phyloP scores from a whole-genome alignment of 352 stramenopile species.

The Pythium dissimile region DNA sequence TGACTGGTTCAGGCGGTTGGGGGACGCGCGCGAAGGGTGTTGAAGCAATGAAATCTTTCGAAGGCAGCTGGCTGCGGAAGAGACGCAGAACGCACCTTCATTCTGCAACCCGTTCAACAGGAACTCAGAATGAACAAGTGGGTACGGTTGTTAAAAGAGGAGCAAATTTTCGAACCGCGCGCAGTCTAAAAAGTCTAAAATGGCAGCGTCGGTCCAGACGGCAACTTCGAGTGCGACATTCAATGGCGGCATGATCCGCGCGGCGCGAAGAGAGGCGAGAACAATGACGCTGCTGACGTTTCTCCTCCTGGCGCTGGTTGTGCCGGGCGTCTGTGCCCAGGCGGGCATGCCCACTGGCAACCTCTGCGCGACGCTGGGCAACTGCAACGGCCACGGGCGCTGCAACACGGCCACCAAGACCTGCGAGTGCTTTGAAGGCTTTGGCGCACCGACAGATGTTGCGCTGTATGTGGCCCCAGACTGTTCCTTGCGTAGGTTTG shows the following conservation, averaged over 20 bases:
- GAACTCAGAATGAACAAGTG: background rate
- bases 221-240: too few species aligned
- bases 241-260: too few species aligned
- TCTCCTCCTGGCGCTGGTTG: background rate
- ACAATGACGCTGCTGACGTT: background rate
- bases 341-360: slow-evolving; percentile 54
- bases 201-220: too few species aligned
- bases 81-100: slow-evolving; percentile 7
- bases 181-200: too few species aligned
- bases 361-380: slow-evolving; percentile 71
- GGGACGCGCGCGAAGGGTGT: background rate
- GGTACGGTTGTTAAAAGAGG: background rate
- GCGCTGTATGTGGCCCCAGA: slow-evolving; percentile 74
- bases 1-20: too few species aligned
- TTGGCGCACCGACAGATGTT: slow-evolving; percentile 77
- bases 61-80: slow-evolving; percentile 15
- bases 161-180: too few species aligned
- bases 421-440: slow-evolving; percentile 89
- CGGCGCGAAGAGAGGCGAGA: too few species aligned
- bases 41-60: slow-evolving; percentile 30
- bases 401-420: slow-evolving; percentile 83
- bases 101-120: background rate
- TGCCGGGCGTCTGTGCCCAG: slow-evolving; percentile 25
- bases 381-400: slow-evolving; percentile 88
- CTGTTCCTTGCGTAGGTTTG: slow-evolving; percentile 65